A percentile compares a stretch with the other conserved stretches of the same genome.
These are phyloP conservation scores for Curvularia sp. DNA, from an alignment of 2,329 filamentous ascomycete genomes.

Conservation along the genomic window DNA sequence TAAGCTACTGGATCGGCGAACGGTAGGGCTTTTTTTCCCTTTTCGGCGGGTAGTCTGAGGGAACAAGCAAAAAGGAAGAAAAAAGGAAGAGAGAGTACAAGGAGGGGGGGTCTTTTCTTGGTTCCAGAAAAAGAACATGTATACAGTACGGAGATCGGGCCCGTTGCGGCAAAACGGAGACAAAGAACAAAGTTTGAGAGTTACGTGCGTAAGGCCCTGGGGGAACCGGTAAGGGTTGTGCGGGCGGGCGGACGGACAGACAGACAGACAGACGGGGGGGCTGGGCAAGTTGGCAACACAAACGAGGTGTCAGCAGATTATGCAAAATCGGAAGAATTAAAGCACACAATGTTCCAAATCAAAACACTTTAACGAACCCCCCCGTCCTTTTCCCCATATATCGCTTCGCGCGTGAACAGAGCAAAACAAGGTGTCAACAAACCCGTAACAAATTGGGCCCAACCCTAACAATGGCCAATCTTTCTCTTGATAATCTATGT, in stretches of 20 bases:
- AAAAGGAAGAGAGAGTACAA: too few relatives aligned
- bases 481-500: conserved; percentile 18
- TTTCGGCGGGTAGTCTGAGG: too few relatives aligned
- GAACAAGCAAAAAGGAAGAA: too few relatives aligned
- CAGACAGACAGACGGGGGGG: neutral
- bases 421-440: neutral
- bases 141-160: neutral
- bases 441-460: neutral
- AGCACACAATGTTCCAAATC: neutral
- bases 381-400: too few relatives aligned
- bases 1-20: too few relatives aligned
- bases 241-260: too few relatives aligned
- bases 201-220: neutral
- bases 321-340: neutral
- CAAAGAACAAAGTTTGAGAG: neutral
- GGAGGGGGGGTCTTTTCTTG: too few relatives aligned
- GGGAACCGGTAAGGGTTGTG: neutral
- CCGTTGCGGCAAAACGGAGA: neutral
- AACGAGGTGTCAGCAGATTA: neutral
- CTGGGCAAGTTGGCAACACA: neutral
- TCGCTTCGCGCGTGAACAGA: neutral
- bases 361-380: neutral
- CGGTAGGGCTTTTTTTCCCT: too few relatives aligned
- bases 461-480: neutral
- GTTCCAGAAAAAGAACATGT: too few relatives aligned